Percentiles rank a stretch among this genome's conserved stretches.
Evolutionary conservation across 768 basidiomycete genomes (phyloP).

Genomic region (Russula sp.): DNA sequence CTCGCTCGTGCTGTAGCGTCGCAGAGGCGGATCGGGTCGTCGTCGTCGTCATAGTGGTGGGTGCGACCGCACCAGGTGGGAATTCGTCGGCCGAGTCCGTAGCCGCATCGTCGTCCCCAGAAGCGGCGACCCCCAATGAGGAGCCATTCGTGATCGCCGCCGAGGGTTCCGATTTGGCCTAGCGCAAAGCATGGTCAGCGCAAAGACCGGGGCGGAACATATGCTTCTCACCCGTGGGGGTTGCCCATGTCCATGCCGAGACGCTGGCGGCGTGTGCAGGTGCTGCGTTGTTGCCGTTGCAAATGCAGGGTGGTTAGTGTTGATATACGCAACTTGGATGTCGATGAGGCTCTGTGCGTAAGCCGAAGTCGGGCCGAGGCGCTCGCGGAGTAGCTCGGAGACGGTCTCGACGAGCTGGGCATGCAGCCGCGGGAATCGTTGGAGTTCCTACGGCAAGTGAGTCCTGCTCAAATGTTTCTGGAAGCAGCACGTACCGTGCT

Average conservation of each 20-base stretch:
- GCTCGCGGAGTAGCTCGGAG: constrained; percentile 92
- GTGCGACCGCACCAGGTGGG: constrained; percentile 46
- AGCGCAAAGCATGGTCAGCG: constrained; percentile 7
- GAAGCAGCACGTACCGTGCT: constrained; percentile 52
- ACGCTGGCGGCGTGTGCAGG: constrained; percentile 46
- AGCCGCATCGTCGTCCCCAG: constrained; percentile 63
- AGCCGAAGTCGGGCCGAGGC: constrained; percentile 93
- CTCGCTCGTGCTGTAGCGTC: constrained; percentile 66
- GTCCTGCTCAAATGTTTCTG: neutral
- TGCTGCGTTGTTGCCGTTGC: constrained; percentile 64
- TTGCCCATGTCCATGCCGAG: constrained; percentile 38
- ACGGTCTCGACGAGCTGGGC: constrained; percentile 93
- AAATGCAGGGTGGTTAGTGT: constrained; percentile 97
- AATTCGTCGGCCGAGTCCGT: constrained; percentile 53
- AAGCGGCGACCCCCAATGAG: constrained; percentile 15
- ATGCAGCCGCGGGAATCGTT: constrained; percentile 91
- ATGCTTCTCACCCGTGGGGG: constrained; percentile 46
- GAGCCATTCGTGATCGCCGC: constrained; percentile 43
- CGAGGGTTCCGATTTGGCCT: constrained; percentile 62
- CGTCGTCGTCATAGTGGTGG: constrained; percentile 34
- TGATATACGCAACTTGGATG: constrained; percentile 98
- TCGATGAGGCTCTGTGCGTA: constrained; percentile 93
- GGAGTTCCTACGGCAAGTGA: constrained; percentile 62
- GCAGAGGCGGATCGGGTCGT: constrained; percentile 71
- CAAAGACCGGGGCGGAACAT: neutral